Percentiles rank a stretch among this genome's conserved stretches.
phyloP scores from a whole-genome alignment of 345 rosid species.

The Gossypium mustelinum region DNA sequence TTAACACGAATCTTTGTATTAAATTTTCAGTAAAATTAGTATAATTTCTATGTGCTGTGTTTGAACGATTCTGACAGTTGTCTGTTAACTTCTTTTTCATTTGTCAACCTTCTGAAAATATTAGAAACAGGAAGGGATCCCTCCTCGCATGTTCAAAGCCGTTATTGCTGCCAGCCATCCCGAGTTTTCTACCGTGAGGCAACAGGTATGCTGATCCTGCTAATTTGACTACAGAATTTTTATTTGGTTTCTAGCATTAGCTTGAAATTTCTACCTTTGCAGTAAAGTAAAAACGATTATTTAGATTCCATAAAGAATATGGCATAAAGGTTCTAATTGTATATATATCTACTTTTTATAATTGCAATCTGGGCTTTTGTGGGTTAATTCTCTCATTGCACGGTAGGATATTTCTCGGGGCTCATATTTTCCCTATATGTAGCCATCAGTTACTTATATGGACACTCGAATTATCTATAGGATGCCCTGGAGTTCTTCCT shows the following conservation, averaged over 20 bases:
- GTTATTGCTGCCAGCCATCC: conserved; percentile 95
- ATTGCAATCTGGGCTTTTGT: background rate
- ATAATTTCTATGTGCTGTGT: background rate
- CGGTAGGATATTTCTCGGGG: background rate
- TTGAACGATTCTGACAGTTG: background rate
- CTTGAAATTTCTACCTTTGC: background rate
- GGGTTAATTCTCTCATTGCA: background rate
- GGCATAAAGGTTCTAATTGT: background rate
- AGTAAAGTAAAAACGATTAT: background rate
- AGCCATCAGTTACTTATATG: conserved; percentile 3
- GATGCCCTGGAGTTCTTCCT: conserved; percentile 97
- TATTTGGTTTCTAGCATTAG: background rate
- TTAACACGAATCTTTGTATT: background rate
- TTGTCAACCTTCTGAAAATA: conserved; percentile 18
- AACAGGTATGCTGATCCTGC: conserved; percentile 53
- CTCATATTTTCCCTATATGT: background rate
- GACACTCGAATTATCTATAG: conserved; percentile 38
- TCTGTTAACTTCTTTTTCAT: conserved; percentile 4
- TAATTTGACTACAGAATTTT: background rate
- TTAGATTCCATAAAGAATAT: background rate
- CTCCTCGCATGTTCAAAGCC: conserved; percentile 94
- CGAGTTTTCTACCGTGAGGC: conserved; percentile 93
- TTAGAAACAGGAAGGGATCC: conserved; percentile 90
- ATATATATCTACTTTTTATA: background rate
- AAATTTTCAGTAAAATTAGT: background rate